These are phyloP conservation scores for Pterocarpus santalinus DNA, from an alignment of 306 rosid genomes.

Conservation along the genomic window DNA sequence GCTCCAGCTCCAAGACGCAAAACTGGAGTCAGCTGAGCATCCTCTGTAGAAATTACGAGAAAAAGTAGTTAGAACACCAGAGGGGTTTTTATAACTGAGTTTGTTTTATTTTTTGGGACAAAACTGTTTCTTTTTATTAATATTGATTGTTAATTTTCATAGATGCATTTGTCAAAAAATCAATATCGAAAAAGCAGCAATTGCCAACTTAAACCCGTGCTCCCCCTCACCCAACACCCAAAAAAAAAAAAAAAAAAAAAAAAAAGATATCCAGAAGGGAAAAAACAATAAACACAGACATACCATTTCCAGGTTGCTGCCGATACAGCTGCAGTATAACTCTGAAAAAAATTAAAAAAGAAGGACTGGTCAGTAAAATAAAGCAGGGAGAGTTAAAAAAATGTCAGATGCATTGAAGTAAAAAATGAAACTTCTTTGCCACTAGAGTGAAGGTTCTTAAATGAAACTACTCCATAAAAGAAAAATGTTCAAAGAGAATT, in stretches of 20 bases:
- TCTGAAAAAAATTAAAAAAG: constrained; percentile 53
- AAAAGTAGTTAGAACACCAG: constrained; percentile 13
- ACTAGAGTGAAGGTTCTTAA: not conserved
- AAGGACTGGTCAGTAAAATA: constrained; percentile 37
- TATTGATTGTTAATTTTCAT: not conserved
- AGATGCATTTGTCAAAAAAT: not conserved
- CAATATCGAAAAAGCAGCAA: not conserved
- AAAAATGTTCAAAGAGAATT: constrained; percentile 11
- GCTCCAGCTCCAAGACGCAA: constrained; percentile 97
- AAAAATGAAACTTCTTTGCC: not conserved
- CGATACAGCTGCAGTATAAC: constrained; percentile 71
- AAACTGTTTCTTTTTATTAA: not conserved
- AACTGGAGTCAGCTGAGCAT: constrained; percentile 87
- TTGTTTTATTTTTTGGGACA: not conserved
- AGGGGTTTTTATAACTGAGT: not conserved
- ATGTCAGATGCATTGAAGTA: not conserved
- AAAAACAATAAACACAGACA: constrained; percentile 38
- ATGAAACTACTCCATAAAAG: not conserved
- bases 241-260: too few species aligned
- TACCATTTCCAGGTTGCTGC: constrained; percentile 83
- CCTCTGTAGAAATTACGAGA: constrained; percentile 59
- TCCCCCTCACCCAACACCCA: not conserved
- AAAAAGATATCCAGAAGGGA: not conserved
- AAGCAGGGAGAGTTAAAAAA: constrained; percentile 10
- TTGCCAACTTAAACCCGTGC: not conserved